phyloP scores from a whole-genome alignment of 192 early-diverging fungal genomes.

The Umbelopsis isabellina region DNA sequence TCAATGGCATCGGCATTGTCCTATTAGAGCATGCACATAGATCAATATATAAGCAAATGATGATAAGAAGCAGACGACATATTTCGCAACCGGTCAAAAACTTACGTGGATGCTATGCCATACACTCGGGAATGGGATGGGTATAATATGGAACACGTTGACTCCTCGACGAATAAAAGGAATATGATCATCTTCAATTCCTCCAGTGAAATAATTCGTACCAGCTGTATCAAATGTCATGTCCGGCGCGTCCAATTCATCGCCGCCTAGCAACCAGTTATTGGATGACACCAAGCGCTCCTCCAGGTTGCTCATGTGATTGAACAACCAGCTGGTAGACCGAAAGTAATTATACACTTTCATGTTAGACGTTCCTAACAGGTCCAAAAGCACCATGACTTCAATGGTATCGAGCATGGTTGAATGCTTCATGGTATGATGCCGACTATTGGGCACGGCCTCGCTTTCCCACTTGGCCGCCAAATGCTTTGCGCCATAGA shows the following conservation, averaged over 20 bases:
- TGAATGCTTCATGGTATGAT: constrained; percentile 15
- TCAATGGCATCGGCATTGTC: constrained; percentile 79
- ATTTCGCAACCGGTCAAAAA: constrained; percentile 6
- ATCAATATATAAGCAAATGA: no score
- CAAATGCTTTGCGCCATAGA: constrained; percentile 89
- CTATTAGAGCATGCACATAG: constrained; percentile 10
- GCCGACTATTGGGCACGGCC: constrained; percentile 22
- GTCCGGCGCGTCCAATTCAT: constrained; percentile 29
- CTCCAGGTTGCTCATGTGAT: constrained; percentile 72
- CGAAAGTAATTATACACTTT: constrained; percentile 63
- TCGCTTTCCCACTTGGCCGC: constrained; percentile 77
- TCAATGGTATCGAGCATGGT: constrained; percentile 75
- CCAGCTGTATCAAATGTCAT: constrained; percentile 33
- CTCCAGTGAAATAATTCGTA: constrained; percentile 31
- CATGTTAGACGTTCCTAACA: constrained; percentile 69
- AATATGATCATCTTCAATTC: constrained; percentile 85
- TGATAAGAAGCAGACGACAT: no score
- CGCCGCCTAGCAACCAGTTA: constrained; percentile 24
- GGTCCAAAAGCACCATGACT: constrained; percentile 84
- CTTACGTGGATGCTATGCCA: constrained; percentile 78
- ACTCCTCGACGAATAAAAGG: constrained; percentile 85
- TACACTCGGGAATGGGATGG: constrained; percentile 79
- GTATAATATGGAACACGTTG: constrained; percentile 86
- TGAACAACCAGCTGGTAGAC: constrained; percentile 70
- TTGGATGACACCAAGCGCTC: constrained; percentile 50